Conservation (phyloP, 768 basidiomycete species). For the Auricularia sp. region DNA sequence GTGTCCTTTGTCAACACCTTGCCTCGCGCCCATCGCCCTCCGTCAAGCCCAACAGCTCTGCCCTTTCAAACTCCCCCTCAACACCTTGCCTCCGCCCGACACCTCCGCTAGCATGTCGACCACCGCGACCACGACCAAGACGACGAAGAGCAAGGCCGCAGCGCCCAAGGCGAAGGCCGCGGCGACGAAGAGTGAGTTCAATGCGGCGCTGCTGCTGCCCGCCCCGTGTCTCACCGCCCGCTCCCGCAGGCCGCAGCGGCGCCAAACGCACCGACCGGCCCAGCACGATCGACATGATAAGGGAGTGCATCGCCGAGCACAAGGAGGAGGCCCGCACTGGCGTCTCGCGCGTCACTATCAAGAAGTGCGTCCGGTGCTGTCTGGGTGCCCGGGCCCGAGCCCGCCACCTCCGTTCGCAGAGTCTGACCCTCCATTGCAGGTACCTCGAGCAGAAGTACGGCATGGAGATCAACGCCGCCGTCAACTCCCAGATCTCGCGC, state of each 20-base stretch:
- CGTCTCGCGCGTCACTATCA: constrained; percentile 68
- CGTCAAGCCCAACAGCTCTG: not conserved
- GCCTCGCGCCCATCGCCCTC: not conserved
- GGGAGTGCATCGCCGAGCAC: constrained; percentile 61
- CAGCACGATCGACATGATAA: constrained; percentile 35
- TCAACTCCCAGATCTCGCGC: constrained; percentile 65
- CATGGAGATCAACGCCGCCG: constrained; percentile 65
- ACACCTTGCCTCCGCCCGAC: not conserved
- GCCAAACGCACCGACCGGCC: constrained; percentile 41
- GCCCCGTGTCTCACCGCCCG: constrained; percentile 15
- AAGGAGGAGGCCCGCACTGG: constrained; percentile 58
- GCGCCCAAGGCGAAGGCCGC: constrained; percentile 8
- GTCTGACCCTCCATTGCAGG: constrained; percentile 29
- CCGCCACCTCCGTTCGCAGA: constrained; percentile 2
- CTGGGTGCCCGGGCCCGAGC: constrained; percentile 5
- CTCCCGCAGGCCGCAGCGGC: constrained; percentile 18
- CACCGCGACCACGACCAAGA: constrained; percentile 1
- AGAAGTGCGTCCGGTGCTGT: constrained; percentile 48
- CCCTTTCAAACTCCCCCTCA: no score
- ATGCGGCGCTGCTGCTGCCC: not conserved
- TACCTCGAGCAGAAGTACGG: constrained; percentile 78
- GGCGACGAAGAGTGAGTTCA: constrained; percentile 1
- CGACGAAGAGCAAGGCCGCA: constrained; percentile 5
- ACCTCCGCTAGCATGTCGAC: not conserved
- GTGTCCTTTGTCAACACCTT: no score